Evolutionary conservation across 2,329 filamentous ascomycete species (phyloP).

Genomic region (Pseudogymnoascus sp.): DNA sequence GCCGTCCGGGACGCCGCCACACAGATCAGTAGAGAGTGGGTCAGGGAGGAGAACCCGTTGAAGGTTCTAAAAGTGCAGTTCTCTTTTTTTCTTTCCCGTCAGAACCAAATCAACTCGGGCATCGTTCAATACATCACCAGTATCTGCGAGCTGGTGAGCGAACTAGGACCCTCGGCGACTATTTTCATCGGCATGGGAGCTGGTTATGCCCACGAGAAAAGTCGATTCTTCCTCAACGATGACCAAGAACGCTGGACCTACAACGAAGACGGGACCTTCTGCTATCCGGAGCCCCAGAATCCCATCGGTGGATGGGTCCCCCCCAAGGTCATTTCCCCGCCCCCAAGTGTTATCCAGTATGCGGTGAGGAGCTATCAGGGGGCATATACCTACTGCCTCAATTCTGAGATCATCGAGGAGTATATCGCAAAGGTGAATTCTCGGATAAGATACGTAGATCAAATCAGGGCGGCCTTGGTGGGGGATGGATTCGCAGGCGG

Average conservation of each 20-base stretch:
- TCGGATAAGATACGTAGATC: not conserved
- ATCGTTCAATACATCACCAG: not conserved
- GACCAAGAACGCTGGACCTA: not conserved
- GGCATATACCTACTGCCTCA: not conserved
- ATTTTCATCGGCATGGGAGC: not conserved
- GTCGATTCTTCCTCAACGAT: not conserved
- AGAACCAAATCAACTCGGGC: not conserved
- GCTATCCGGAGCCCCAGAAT: not conserved
- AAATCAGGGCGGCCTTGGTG: not conserved
- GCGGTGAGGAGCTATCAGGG: not conserved
- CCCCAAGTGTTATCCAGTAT: not conserved
- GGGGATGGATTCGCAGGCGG: not conserved
- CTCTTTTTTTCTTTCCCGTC: not conserved
- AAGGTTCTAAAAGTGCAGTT: not conserved
- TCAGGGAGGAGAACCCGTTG: not conserved
- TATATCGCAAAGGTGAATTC: not conserved
- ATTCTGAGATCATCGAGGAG: not conserved
- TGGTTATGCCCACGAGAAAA: not conserved
- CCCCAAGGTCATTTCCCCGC: too few species aligned
- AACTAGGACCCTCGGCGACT: not conserved
- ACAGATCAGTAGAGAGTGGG: not conserved
- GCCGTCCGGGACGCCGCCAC: not conserved
- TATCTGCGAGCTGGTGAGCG: not conserved
- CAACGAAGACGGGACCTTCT: slow-evolving; percentile 1
- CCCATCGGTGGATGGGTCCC: not conserved